These are phyloP conservation scores for Tricholoma furcatifolium DNA, from an alignment of 768 basidiomycete genomes.

Conservation along the genomic window DNA sequence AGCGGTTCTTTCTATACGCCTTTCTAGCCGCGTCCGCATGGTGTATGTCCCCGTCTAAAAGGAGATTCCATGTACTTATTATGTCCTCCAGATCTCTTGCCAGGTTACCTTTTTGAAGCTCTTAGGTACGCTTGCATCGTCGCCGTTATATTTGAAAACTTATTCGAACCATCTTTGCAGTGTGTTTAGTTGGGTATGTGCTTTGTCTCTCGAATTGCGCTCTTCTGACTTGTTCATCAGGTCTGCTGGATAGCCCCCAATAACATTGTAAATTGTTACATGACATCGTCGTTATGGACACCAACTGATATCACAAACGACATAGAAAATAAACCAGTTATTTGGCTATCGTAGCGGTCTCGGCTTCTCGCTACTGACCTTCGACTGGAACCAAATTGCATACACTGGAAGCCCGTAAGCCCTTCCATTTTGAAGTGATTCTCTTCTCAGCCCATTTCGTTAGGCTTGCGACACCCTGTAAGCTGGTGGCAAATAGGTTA, in stretches of 20 bases:
- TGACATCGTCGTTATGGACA: neutral
- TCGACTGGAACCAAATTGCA: constrained; percentile 70
- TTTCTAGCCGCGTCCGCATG: constrained; percentile 46
- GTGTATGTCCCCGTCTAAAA: constrained; percentile 31
- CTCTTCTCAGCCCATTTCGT: neutral
- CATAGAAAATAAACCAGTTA: constrained; percentile 53
- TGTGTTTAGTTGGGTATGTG: constrained; percentile 47
- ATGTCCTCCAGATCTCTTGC: constrained; percentile 46
- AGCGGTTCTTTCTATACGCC: constrained; percentile 56
- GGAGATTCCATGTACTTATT: too few relatives aligned
- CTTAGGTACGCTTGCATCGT: constrained; percentile 37
- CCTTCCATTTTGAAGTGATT: constrained; percentile 8
- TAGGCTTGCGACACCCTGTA: constrained; percentile 50
- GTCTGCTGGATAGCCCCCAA: constrained; percentile 65
- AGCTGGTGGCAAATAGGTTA: constrained; percentile 8
- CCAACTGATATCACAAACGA: neutral
- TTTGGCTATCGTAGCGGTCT: constrained; percentile 56
- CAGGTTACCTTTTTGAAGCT: constrained; percentile 62
- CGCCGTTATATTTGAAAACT: neutral
- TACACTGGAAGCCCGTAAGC: constrained; percentile 59
- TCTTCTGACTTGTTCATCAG: constrained; percentile 31
- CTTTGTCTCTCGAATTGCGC: neutral
- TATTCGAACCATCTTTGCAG: constrained; percentile 19
- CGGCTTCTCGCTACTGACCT: constrained; percentile 51
- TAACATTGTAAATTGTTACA: constrained; percentile 44